phyloP scores from a whole-genome alignment of 305 asterid genomes.

The Salvia sclarea region DNA sequence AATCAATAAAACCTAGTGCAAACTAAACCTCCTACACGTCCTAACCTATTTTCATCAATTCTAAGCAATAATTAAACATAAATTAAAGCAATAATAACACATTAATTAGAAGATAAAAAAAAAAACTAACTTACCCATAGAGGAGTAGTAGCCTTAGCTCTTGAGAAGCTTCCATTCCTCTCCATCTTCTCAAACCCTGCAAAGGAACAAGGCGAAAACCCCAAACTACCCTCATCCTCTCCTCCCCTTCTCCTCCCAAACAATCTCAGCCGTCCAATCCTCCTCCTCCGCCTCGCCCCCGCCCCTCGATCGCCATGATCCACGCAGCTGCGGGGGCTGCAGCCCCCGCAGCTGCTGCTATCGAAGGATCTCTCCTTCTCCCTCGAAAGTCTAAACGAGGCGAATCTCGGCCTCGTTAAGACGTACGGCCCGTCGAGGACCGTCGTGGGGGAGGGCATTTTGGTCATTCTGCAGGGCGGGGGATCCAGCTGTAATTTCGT shows the following conservation, averaged over 20 bases:
- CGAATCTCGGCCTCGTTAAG: slow-evolving; percentile 48
- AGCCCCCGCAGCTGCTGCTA: slow-evolving; percentile 34
- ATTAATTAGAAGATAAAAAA: background rate
- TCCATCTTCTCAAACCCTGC: slow-evolving; percentile 28
- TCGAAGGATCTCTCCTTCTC: slow-evolving; percentile 47
- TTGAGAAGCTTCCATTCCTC: slow-evolving; percentile 59
- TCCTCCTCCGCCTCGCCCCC: slow-evolving; percentile 14
- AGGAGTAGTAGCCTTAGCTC: slow-evolving; percentile 45
- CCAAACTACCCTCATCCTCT: slow-evolving; percentile 36
- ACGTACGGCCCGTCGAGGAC: slow-evolving; percentile 79
- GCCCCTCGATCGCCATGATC: slow-evolving; percentile 23
- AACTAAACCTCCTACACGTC: too few relatives aligned
- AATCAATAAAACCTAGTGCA: too few relatives aligned
- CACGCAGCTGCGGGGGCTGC: slow-evolving; percentile 43
- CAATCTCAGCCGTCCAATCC: slow-evolving; percentile 20
- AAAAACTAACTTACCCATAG: slow-evolving; percentile 52
- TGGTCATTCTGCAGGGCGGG: slow-evolving; percentile 45
- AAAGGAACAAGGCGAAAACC: slow-evolving; percentile 34
- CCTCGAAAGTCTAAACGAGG: slow-evolving; percentile 57
- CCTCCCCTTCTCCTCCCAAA: slow-evolving; percentile 31
- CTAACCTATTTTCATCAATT: too few relatives aligned
- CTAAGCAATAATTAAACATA: too few relatives aligned
- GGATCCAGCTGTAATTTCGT: slow-evolving; percentile 45
- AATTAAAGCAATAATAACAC: too few relatives aligned
- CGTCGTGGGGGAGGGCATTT: slow-evolving; percentile 63